Conservation (phyloP, 2,329 filamentous ascomycete species). For the Talaromyces islandicus region DNA sequence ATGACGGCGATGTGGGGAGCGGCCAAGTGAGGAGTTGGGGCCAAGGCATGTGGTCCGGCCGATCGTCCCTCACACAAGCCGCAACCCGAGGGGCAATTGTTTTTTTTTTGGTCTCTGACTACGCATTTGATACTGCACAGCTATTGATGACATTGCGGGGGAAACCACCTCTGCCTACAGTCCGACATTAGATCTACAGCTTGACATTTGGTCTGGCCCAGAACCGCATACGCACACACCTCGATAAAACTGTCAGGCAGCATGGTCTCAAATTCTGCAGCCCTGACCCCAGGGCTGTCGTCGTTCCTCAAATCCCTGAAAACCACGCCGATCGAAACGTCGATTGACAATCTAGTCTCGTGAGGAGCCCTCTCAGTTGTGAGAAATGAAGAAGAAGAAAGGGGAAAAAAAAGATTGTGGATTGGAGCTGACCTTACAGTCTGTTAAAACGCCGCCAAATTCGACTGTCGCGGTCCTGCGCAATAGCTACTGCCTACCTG, state of each 20-base stretch:
- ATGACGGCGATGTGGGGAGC: slow-evolving; percentile 15
- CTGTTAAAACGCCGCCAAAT: slow-evolving; percentile 90
- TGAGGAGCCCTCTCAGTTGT: slow-evolving; percentile 38
- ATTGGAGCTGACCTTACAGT: slow-evolving; percentile 40
- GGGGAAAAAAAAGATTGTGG: slow-evolving; percentile 1
- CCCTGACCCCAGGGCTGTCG: slow-evolving; percentile 66
- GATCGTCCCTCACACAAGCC: background rate
- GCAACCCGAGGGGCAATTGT: background rate
- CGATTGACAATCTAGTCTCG: slow-evolving; percentile 79
- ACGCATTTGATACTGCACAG: background rate
- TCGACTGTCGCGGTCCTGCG: slow-evolving; percentile 77
- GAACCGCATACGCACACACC: background rate
- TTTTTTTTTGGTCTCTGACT: background rate
- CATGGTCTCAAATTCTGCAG: slow-evolving; percentile 55
- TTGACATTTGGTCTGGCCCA: background rate
- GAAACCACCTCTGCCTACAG: background rate
- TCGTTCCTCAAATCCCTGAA: slow-evolving; percentile 77
- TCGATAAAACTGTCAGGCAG: background rate
- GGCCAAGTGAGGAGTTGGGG: slow-evolving; percentile 2
- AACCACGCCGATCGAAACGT: slow-evolving; percentile 67
- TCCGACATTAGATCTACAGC: background rate
- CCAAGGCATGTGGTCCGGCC: background rate
- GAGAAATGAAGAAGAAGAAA: background rate
- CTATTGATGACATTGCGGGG: background rate
- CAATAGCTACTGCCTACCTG: slow-evolving; percentile 83